phyloP scores from a whole-genome alignment of 2,329 filamentous ascomycete genomes.

The Fusarium sacchari region DNA sequence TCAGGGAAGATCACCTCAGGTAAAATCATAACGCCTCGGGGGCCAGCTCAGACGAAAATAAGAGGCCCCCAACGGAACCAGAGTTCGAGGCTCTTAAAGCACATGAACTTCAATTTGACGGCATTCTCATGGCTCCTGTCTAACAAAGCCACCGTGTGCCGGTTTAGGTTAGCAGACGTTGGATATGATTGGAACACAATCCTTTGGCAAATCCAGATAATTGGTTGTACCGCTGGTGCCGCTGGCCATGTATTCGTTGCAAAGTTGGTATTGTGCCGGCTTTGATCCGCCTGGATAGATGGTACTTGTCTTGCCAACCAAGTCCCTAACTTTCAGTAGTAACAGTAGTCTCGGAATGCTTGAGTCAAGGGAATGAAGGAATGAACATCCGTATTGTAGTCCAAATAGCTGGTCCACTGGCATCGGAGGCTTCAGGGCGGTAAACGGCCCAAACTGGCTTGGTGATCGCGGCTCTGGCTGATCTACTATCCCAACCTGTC shows the following conservation, averaged over 20 bases:
- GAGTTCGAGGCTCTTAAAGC: slow-evolving; percentile 1
- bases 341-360: slow-evolving; percentile 18
- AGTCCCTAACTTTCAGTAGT: background rate
- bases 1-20: slow-evolving; percentile 1
- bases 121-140: slow-evolving; percentile 6
- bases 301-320: slow-evolving; percentile 27
- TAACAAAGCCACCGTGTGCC: background rate
- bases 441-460: slow-evolving; percentile 24
- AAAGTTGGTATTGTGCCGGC: slow-evolving; percentile 18
- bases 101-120: background rate
- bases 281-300: slow-evolving; percentile 22
- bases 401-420: slow-evolving; percentile 3
- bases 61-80: background rate
- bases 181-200: background rate
- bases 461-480: slow-evolving; percentile 27
- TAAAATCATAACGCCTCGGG: slow-evolving; percentile 19
- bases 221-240: slow-evolving; percentile 16
- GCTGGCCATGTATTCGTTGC: background rate
- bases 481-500: slow-evolving; percentile 20
- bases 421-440: slow-evolving; percentile 13
- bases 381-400: slow-evolving; percentile 12
- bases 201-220: slow-evolving; percentile 8
- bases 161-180: background rate
- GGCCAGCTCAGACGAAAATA: slow-evolving; percentile 13
- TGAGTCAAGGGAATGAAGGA: slow-evolving; percentile 37